These are phyloP conservation scores for Rhodamnia rubescens DNA, from an alignment of 345 rosid species.

Conservation along the genomic window DNA sequence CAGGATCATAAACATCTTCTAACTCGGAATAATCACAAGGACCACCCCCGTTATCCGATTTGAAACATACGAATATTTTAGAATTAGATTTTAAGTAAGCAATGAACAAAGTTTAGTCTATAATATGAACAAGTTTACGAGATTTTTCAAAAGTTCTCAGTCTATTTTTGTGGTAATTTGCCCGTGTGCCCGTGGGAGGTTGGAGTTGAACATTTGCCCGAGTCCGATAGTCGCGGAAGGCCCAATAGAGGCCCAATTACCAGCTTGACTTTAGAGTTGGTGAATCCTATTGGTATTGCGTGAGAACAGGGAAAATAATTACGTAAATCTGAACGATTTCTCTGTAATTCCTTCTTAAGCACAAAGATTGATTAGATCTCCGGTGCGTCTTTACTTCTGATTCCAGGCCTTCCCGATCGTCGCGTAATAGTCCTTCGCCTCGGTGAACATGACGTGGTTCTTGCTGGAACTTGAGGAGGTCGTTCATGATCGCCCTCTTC, in stretches of 20 bases:
- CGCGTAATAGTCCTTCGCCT: conserved; percentile 13
- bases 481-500: conserved; percentile 20
- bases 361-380: background rate
- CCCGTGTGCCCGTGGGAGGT: too few species aligned
- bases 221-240: background rate
- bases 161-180: too few species aligned
- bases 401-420: conserved; percentile 2
- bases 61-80: background rate
- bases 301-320: too few species aligned
- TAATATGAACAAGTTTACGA: background rate
- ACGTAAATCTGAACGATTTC: background rate
- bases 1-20: background rate
- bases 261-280: background rate
- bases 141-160: background rate
- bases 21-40: background rate
- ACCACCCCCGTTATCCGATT: background rate
- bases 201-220: background rate
- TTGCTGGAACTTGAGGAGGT: conserved; percentile 12
- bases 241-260: background rate
- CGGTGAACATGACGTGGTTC: too few species aligned
- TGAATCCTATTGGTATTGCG: too few species aligned
- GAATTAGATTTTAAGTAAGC: background rate
- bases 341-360: background rate
- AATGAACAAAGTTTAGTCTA: too few species aligned
- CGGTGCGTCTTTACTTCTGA: too few species aligned